Evolutionary conservation across 2,329 filamentous ascomycete species (phyloP), one percentile per base, ranked within the genome.

Genomic region (Magnaporthiopsis poae): DNA sequence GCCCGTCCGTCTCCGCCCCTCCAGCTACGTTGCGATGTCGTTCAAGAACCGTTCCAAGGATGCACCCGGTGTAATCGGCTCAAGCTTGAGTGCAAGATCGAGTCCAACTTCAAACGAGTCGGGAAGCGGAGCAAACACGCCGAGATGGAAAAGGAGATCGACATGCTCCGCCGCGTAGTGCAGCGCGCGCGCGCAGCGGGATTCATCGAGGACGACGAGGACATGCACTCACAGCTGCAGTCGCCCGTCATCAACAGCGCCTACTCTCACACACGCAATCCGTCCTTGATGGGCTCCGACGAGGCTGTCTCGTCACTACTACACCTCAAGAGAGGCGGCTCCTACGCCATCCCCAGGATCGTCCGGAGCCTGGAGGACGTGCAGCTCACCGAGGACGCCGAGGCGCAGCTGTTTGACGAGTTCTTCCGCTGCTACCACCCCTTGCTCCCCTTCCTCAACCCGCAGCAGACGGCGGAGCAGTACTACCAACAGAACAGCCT

Each of bases 121-220:
- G 77, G 90, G 69, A 95, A 95, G 80, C 85, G 90, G 60, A 90
- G 87, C 70, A 90, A 91, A 75, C 90, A 94, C 77, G 90, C 90
- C 72, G 90, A 93, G 78, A 93, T 93, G 90, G 90, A 92, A 75
- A 90, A 88, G 77, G 89, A 93, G 76, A 90, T 93, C 73, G 89
- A 91, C 67, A 85, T 81, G 69, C 77, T 89, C 70, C 84, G 87
- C 65, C 83, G 86, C 62, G 85, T 82, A 71, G 81, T 90, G 68
- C 79, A 84, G 67, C 81, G 82, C 69, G 87, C 88, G 68, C 82
- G 85, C 71, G 73, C 81, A 27, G 84, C 88, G 71, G 86, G 87
- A 67, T 88, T 81, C 70, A 72, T 80, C 18, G 71, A 84, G 27
- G 83, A 84, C 13, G 80, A 86, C 61, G 82, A 86, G 66, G 74